Conservation (phyloP, 371 early-diverging fungal species). For the Mortierella sp. region DNA sequence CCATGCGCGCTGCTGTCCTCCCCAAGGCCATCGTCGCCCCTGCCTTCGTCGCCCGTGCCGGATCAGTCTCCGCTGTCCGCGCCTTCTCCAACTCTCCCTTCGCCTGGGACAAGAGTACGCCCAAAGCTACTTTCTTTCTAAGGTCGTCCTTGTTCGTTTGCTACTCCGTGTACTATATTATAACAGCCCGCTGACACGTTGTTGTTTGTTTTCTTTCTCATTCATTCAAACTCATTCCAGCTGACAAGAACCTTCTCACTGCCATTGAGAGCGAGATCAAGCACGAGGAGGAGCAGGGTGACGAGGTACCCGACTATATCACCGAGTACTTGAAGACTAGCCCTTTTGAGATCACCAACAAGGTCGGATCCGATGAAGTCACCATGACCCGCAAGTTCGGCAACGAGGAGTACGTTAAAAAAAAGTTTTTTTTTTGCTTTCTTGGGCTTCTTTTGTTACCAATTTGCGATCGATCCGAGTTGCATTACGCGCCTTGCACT, state of each 20-base stretch:
- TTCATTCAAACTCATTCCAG: constrained; percentile 69
- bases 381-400: constrained; percentile 87
- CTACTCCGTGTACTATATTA: not conserved
- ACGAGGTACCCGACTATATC: constrained; percentile 78
- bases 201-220: not conserved
- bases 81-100: constrained; percentile 49
- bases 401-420: constrained; percentile 83
- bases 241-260: constrained; percentile 78
- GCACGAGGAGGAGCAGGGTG: constrained; percentile 83
- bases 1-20: constrained; percentile 44
- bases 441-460: not conserved
- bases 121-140: not conserved
- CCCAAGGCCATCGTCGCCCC: constrained; percentile 34
- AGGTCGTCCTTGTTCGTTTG: not conserved
- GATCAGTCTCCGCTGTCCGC: constrained; percentile 41
- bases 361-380: constrained; percentile 86
- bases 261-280: constrained; percentile 84
- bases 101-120: constrained; percentile 48
- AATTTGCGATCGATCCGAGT: not conserved
- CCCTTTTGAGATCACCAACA: constrained; percentile 89
- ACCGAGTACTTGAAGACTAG: constrained; percentile 82
- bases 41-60: constrained; percentile 39
- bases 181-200: not conserved
- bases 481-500: not conserved
- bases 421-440: constrained; percentile 1